Evolutionary conservation across 2,329 filamentous ascomycete genomes (phyloP).

Genomic region (Botrytis medusae): DNA sequence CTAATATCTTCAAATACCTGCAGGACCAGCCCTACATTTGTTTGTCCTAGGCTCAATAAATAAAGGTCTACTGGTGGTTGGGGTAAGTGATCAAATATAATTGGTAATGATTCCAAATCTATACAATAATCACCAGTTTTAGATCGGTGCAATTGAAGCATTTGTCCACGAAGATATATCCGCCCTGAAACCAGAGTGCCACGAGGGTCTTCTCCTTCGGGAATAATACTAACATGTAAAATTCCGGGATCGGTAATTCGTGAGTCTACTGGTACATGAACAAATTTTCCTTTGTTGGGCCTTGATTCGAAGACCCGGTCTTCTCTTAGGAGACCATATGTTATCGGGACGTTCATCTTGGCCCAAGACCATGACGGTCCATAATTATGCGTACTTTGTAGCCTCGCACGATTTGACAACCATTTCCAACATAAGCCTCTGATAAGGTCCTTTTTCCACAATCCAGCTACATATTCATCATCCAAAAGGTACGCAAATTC

Average conservation of each 20-base stretch:
- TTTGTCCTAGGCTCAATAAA: conserved; percentile 9
- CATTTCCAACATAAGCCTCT: conserved; percentile 23
- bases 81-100: conserved; percentile 17
- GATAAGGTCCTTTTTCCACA: conserved; percentile 22
- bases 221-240: conserved; percentile 18
- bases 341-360: conserved; percentile 19
- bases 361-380: conserved; percentile 23
- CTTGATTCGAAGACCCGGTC: conserved; percentile 1
- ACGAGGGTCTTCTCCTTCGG: conserved; percentile 4
- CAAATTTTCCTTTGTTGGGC: neutral
- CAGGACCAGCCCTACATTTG: conserved; percentile 17
- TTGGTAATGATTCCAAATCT: neutral
- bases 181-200: conserved; percentile 11
- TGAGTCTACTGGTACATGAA: neutral
- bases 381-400: neutral
- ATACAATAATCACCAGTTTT: conserved; percentile 12
- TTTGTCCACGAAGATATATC: conserved; percentile 10
- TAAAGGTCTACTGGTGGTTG: conserved; percentile 16
- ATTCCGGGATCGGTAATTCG: neutral
- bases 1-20: neutral
- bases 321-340: conserved; percentile 13
- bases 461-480: conserved; percentile 23
- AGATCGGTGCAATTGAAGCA: conserved; percentile 1
- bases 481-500: conserved; percentile 13
- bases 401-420: neutral